phyloP scores from a whole-genome alignment of 257 asterid species.

The Solanum sejunctum region DNA sequence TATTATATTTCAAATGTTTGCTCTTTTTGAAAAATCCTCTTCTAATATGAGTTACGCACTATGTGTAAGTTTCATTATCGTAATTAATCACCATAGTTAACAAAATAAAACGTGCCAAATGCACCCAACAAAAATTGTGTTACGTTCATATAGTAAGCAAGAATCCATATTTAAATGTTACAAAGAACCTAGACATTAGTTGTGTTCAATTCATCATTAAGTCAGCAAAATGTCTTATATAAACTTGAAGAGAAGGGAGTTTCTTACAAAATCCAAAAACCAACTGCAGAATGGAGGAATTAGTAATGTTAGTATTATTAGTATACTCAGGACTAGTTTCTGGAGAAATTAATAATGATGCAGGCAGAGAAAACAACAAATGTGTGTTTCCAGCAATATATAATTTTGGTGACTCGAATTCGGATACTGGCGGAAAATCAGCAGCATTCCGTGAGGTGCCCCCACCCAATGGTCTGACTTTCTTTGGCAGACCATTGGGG shows the following conservation, averaged over 20 bases:
- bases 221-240: neutral
- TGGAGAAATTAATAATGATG: neutral
- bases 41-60: no score
- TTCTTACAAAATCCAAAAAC: neutral
- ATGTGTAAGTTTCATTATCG: neutral
- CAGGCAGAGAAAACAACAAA: neutral
- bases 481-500: slow-evolving; percentile 24
- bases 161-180: neutral
- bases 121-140: neutral
- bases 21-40: no score
- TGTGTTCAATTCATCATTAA: neutral
- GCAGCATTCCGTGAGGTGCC: slow-evolving; percentile 13
- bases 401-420: slow-evolving; percentile 26
- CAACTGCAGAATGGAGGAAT: neutral
- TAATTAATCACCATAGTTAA: neutral
- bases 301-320: neutral
- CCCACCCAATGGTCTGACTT: slow-evolving; percentile 28
- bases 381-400: slow-evolving; percentile 17
- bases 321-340: neutral
- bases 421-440: slow-evolving; percentile 27
- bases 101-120: neutral
- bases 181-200: neutral
- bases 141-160: neutral
- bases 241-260: neutral
- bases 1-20: no score